Percentiles rank a stretch among this genome's conserved stretches.
phyloP scores from a whole-genome alignment of 1,284 basidiomycete species.

The Hemileia vastatrix region DNA sequence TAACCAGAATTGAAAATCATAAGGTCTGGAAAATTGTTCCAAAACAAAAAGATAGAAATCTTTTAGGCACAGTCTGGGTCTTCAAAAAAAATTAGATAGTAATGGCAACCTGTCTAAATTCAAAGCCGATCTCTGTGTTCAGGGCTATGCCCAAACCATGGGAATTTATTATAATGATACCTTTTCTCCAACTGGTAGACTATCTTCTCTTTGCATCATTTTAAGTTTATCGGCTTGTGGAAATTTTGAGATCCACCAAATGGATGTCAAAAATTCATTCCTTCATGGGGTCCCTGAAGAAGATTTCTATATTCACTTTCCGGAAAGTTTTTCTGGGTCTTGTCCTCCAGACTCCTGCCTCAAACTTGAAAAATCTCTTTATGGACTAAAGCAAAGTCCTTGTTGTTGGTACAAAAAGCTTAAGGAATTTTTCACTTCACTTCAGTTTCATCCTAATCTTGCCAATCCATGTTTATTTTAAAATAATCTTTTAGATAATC shows the following conservation, averaged over 20 bases:
- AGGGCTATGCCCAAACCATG: neutral
- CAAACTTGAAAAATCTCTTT: too few relatives aligned
- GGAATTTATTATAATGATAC: neutral
- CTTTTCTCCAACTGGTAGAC: neutral
- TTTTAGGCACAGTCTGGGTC: conserved; percentile 1
- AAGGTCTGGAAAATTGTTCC: conserved; percentile 7
- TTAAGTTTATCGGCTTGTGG: neutral
- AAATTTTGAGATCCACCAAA: conserved; percentile 11
- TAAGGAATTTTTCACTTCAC: too few relatives aligned
- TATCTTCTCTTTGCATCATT: neutral
- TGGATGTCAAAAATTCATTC: conserved; percentile 3
- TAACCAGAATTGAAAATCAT: too few relatives aligned
- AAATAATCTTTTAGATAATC: too few relatives aligned
- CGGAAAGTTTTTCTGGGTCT: neutral
- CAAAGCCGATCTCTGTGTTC: conserved; percentile 2
- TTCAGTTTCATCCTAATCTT: too few relatives aligned
- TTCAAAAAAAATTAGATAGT: neutral
- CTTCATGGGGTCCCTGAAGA: neutral
- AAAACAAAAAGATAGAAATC: too few relatives aligned
- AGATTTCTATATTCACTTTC: neutral
- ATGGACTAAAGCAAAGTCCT: too few relatives aligned
- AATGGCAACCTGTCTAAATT: neutral
- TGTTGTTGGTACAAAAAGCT: too few relatives aligned
- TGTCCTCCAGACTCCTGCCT: too few relatives aligned
- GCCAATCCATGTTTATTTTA: too few relatives aligned